Evolutionary conservation across 2,329 filamentous ascomycete species (phyloP), one percentile per base, ranked within the genome.

Genomic region (Fusarium neocosmosporiellum): DNA sequence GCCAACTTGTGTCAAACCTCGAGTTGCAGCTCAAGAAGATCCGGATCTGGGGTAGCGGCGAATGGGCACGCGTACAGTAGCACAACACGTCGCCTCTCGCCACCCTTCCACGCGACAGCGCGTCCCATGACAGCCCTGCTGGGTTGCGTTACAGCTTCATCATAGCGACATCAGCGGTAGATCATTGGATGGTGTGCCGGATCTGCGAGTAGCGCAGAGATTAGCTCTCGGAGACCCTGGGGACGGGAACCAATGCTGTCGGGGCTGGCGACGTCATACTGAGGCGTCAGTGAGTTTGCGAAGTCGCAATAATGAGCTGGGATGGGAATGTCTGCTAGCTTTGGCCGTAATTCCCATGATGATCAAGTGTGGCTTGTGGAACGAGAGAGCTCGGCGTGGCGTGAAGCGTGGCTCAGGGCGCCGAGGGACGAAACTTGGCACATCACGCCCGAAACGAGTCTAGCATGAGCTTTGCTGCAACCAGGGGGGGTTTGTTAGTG

Each of bases 401-500:
- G 57, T 24, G 10, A 24, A 61, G 36, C 53, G 66, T 74, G 72
- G 69, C 50, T 57, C 37, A 31, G 18, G 11, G 29, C 29, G 24
- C 31, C 22, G 10, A 31, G 50, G 29, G 33, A 59, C 11, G 20
- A 18, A 37, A 24, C 29, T 41, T 50, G 31, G 54, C 29, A 34
- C 29, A 61, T 39, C 43, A 29, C 14, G 8, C 8, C 31, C 59
- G 22, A 9, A 67, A 37, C 10, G 1, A 22, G 62, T n/a, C 59
- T 70, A 72, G 66, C 33, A 36, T 33, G 29, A 37, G 8, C 2
- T n/a, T 41, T n/a, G 29, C 55, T 50, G 33, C 59, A 41, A 58
- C 29, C 62, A 59, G 58, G 60, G 46, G 63, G 61, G 41, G 63
- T 65, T 55, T 75, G 73, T 76, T 73, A 73, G 69, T 60, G 63